A percentile compares a stretch with the other conserved stretches of the same genome.
These are phyloP conservation scores for Prunus dulcis DNA, from an alignment of 306 rosid species.

Conservation along the genomic window DNA sequence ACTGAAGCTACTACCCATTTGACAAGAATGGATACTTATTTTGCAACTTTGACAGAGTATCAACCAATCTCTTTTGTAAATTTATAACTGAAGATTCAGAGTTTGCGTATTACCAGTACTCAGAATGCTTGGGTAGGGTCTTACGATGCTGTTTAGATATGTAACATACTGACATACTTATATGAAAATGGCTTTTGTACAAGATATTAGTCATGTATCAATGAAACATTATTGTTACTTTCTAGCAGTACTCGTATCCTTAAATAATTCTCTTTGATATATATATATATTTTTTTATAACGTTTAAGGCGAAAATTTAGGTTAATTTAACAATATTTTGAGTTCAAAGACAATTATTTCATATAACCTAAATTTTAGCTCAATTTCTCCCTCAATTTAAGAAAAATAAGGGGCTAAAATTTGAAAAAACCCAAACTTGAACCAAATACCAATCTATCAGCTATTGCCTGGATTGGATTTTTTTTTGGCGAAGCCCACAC, in stretches of 20 bases:
- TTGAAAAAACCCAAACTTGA: too few species aligned
- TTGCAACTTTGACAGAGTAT: neutral
- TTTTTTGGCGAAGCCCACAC: too few species aligned
- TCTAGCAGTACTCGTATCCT: neutral
- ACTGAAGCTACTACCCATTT: neutral
- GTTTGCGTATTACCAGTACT: neutral
- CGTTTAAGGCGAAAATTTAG: too few species aligned
- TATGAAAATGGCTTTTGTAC: neutral
- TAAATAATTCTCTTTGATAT: neutral
- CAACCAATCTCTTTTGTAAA: neutral
- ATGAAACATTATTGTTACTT: too few species aligned
- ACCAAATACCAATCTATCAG: too few species aligned
- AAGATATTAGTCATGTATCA: neutral
- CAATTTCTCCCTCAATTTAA: accelerated
- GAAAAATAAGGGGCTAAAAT: too few species aligned
- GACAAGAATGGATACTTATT: neutral
- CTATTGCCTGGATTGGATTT: too few species aligned
- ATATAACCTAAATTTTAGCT: too few species aligned
- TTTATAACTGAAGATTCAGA: neutral
- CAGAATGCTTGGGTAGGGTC: neutral
- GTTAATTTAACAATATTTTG: too few species aligned
- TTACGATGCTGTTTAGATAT: neutral
- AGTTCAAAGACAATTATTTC: too few species aligned
- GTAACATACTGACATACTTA: neutral
- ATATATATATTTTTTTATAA: too few species aligned